Base-by-base conservation (phyloP, 768 basidiomycete genomes). In the Albatrellus ellisii region DNA sequence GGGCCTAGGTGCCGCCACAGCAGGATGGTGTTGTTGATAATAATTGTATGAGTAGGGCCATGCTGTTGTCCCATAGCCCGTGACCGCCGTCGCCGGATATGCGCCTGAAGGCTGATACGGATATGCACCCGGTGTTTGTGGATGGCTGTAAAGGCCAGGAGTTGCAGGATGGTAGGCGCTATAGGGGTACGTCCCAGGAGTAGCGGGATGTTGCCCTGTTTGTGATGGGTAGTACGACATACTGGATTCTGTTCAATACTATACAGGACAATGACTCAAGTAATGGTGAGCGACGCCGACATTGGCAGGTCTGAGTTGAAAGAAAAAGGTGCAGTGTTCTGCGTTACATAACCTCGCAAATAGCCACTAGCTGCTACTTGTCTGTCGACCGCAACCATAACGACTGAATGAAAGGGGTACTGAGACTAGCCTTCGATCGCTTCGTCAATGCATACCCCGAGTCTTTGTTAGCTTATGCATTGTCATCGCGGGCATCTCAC, bases 31-130 rank as follows among this genome's bases (percentile, higher is more conserved):
- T 4, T 47, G 53, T 14, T 55, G 54, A 33, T 59, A 66, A 59
- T 79, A 80, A 51, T 67, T 66, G 54, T 81, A 82, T 18, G 74
- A 67, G 57, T 81, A 83, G 2, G 78, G 70, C 79, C 81, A 83
- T 24, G 61, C 46, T 1, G 42, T 11, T 22, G 65, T 53, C 11
- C 75, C 77, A 56, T 82, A 83, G 41, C 79, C 68, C 12, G 77
- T 74, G 32, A 81, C 74, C 11, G 77, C 77, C 11, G 79, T 68
- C 45, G 76, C 69, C 10, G 61, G 57, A 48, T 81, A 80, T 46
- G 63, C 56, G 39, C 65, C 65, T 20, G 73, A 55, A 12, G 70
- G 51, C 32, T 63, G 63, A 46, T 71, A 70, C 12, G 67, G 59
- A 53, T 75, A 76, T 25, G 69, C 62, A 29, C 73, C 69, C 20